Base-by-base conservation (phyloP, 768 basidiomycete genomes). In the Auriscalpium orientale region DNA sequence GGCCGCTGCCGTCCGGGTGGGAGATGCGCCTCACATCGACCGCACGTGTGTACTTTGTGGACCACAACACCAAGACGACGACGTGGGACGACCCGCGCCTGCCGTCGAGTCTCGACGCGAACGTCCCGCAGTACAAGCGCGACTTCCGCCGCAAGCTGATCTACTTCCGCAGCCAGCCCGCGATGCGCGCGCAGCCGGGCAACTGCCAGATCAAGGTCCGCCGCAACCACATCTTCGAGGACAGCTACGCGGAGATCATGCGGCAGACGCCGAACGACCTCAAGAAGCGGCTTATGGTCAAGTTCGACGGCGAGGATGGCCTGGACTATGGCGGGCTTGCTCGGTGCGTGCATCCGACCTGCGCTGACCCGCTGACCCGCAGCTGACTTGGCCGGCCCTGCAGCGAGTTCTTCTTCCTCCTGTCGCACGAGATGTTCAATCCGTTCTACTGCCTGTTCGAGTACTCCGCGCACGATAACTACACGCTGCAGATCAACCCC, bases 381-480 rank as follows among this genome's bases (percentile, higher is more conserved):
- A 28, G 28, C 28, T 28, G 28, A 28, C 28, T 9, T 35, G 38
- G 55, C 66, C 46, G 35, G 45, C 58, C 18, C 21, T 56, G 46
- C 72, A 95, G 95, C 77, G 97, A 99, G 74, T 99, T 98, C 79
- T 99, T 99, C 81, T 99, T 98, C 89, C 76, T 99, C 56, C 81
- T 99, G 49, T 98, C 95, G 36, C 97, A 99, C 70, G 97, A 98
- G 73, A 98, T 99, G 97, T 98, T 99, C 79, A 97, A 98, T 72
- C 97, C 97, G 21, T 98, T 99, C 81, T 98, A 99, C 74, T 98
- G 97, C 71, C 78, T 99, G 11, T 99, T 99, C 74, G 97, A 99
- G 74, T 99, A 99, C 72, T 98, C 97, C 1, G 97, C 97, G 18
- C 95, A 98, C 75, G 97, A 98, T 79, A 98, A 99, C 73, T 99